Conservation (phyloP, 148 eudicot genomes). For the Camellia granthamiana region DNA sequence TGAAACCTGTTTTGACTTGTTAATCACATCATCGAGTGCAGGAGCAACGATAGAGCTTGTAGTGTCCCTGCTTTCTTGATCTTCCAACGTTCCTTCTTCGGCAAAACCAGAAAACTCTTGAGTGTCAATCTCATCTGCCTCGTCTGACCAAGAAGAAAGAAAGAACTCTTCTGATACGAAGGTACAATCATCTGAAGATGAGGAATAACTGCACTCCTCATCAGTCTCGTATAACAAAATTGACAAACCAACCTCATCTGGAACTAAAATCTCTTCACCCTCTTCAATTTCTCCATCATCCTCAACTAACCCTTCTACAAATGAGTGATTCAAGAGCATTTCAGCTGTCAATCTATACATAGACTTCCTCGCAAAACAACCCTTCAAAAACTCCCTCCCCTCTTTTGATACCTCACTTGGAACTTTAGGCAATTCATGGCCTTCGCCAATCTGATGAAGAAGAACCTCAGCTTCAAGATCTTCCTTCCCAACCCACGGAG, state of each 20-base stretch:
- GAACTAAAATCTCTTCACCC: conserved; percentile 4
- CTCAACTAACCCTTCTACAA: conserved; percentile 30
- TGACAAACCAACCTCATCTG: conserved; percentile 14
- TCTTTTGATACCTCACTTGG: conserved; percentile 27
- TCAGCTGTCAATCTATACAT: conserved; percentile 38
- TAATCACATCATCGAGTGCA: conserved; percentile 4
- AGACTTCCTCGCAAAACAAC: conserved; percentile 42
- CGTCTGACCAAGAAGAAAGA: conserved; percentile 16
- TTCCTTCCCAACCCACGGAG: conserved; percentile 26
- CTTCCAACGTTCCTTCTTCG: conserved; percentile 18
- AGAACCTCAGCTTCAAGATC: conserved; percentile 24
- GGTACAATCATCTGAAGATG: conserved; percentile 15
- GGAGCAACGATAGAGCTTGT: conserved; percentile 6
- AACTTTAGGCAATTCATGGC: conserved; percentile 24
- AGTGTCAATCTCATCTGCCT: conserved; percentile 10
- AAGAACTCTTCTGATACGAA: conserved; percentile 9
- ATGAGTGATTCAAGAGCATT: conserved; percentile 44
- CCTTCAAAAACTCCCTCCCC: conserved; percentile 36
- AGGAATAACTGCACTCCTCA: conserved; percentile 24
- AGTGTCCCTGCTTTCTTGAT: not conserved
- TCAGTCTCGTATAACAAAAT: conserved; percentile 21
- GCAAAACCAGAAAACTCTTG: conserved; percentile 14
- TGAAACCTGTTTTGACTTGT: conserved; percentile 11
- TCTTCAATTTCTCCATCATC: conserved; percentile 26
- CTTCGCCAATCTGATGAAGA: conserved; percentile 22